These are phyloP conservation scores for Corniculantispora saksenae DNA, from an alignment of 2,329 filamentous ascomycete genomes.

Conservation along the genomic window DNA sequence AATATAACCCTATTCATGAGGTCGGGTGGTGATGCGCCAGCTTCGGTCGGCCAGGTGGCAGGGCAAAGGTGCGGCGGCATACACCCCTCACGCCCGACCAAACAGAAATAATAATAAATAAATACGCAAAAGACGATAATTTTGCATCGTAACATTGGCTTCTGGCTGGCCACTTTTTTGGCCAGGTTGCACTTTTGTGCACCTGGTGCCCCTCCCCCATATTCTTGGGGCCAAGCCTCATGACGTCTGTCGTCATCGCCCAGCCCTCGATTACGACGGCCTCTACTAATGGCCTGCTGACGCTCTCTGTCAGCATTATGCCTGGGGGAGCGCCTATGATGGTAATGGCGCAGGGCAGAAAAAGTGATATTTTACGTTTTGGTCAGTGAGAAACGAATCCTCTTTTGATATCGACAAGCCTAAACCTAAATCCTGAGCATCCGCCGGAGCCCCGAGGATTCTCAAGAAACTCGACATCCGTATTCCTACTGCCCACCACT, in stretches of 20 bases:
- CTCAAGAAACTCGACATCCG: not conserved
- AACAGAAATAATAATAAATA: not conserved
- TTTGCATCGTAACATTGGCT: not conserved
- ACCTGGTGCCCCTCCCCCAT: not conserved
- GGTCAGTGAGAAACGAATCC: not conserved
- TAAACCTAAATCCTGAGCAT: not conserved
- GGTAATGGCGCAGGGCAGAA: not conserved
- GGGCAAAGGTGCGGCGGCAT: not conserved
- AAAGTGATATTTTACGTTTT: not conserved
- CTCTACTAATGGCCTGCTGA: constrained; percentile 13
- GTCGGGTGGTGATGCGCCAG: not conserved
- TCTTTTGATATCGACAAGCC: not conserved
- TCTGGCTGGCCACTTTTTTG: not conserved
- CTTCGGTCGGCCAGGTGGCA: not conserved
- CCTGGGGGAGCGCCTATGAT: not conserved
- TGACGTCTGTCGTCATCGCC: constrained; percentile 19
- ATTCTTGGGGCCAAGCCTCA: constrained; percentile 11
- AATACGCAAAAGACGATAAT: not conserved
- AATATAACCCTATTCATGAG: not conserved
- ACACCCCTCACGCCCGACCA: not conserved
- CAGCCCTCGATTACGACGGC: constrained; percentile 11
- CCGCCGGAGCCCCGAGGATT: not conserved
- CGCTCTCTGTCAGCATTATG: constrained; percentile 4
- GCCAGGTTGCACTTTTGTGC: constrained; percentile 7
- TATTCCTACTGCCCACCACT: not conserved